Percentiles rank a stretch among this genome's conserved stretches.
Conservation (phyloP, 495 filamentous ascomycete species). For the Penicillium subrubescens region DNA sequence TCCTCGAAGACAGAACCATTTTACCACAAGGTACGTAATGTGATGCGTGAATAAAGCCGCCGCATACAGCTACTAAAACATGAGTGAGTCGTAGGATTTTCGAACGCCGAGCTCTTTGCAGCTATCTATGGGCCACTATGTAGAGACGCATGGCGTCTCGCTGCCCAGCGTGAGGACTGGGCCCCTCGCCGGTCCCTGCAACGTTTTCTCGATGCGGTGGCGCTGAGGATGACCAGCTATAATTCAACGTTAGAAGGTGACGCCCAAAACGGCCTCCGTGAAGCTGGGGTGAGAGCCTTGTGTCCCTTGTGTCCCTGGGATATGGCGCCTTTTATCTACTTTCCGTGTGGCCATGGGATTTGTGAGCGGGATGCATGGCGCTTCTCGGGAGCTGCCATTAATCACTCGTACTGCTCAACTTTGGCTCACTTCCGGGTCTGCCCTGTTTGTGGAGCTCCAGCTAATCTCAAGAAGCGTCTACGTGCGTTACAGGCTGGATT, state of each 20-base stretch:
- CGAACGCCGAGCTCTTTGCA: neutral
- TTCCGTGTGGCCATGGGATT: constrained; percentile 7
- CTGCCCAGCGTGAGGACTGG: neutral
- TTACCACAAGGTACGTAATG: neutral
- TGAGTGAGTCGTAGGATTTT: neutral
- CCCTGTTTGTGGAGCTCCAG: neutral
- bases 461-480: neutral
- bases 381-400: neutral
- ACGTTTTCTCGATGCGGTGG: too few species aligned
- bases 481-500: constrained; percentile 4
- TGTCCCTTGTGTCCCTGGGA: constrained; percentile 6
- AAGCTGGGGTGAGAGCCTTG: neutral
- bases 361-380: constrained; percentile 10
- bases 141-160: neutral
- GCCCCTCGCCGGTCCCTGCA: neutral
- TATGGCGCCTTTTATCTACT: neutral
- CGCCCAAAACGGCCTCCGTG: too few species aligned
- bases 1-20: neutral
- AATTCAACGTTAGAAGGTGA: too few species aligned
- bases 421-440: neutral
- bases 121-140: constrained; percentile 5
- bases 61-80: neutral
- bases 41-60: neutral
- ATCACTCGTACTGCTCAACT: neutral
- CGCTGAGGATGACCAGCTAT: too few species aligned